Evolutionary conservation across 129 eudicot species (phyloP).

Genomic region (Tagetes erecta): DNA sequence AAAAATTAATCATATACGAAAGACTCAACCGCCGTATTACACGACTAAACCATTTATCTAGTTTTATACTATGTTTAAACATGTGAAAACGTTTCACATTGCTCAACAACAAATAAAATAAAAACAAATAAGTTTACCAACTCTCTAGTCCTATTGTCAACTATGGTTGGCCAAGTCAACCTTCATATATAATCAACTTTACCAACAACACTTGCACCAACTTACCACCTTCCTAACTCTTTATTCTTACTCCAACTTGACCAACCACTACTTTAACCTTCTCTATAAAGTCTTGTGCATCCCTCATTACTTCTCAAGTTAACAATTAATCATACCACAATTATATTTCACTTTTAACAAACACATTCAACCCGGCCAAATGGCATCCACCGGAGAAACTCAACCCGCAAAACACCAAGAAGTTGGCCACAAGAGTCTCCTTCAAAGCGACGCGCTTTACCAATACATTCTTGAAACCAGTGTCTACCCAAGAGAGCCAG

Average conservation of each 20-base stretch:
- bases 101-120: neutral
- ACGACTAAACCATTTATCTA: too few relatives aligned
- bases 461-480: slow-evolving; percentile 63
- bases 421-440: slow-evolving; percentile 66
- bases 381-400: slow-evolving; percentile 36
- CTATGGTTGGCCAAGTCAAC: slow-evolving; percentile 7
- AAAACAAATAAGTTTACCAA: neutral
- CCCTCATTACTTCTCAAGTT: neutral
- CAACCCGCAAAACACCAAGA: slow-evolving; percentile 55
- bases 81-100: too few relatives aligned
- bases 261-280: neutral
- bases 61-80: too few relatives aligned
- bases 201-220: neutral
- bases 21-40: too few relatives aligned
- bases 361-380: neutral
- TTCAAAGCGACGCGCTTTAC: slow-evolving; percentile 59
- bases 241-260: neutral
- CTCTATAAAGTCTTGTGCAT: neutral
- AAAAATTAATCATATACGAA: too few relatives aligned
- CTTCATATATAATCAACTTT: neutral
- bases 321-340: neutral
- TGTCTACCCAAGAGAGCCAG: slow-evolving; percentile 54
- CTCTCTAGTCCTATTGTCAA: neutral
- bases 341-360: neutral
- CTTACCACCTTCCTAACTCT: slow-evolving; percentile 3